These are phyloP conservation scores for Otatea glauca DNA, from an alignment of 176 grass and related monocot genomes.

Conservation along the genomic window DNA sequence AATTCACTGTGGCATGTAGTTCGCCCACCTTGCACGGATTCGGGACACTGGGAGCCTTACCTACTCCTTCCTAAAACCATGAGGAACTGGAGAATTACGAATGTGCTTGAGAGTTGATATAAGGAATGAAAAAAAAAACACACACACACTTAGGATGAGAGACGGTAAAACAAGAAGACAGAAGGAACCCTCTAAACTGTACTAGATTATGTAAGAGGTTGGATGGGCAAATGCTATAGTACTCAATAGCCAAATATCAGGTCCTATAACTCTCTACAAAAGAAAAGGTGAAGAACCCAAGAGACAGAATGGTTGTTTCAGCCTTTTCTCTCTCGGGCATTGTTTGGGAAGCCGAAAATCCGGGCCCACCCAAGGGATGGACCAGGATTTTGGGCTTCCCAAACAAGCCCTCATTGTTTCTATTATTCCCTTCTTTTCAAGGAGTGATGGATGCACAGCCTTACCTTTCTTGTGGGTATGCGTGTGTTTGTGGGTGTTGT, in stretches of 20 bases:
- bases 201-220: constrained; percentile 17
- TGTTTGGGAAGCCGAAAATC: too few species aligned
- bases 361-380: too few species aligned
- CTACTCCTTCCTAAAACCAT: constrained; percentile 6
- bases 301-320: constrained; percentile 24
- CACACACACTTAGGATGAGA: background rate
- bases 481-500: too few species aligned
- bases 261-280: background rate
- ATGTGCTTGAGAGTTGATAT: background rate
- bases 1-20: background rate
- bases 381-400: too few species aligned
- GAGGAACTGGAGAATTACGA: background rate
- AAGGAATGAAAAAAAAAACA: background rate
- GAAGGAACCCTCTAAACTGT: background rate
- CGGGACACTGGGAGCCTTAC: background rate
- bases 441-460: background rate
- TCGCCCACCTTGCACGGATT: background rate
- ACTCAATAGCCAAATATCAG: constrained; percentile 1
- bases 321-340: background rate
- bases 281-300: constrained; percentile 14
- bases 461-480: background rate
- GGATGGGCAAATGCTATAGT: background rate
- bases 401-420: background rate
- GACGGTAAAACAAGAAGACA: background rate
- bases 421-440: constrained; percentile 12